Percentiles rank a stretch among this genome's conserved stretches.
Conservation (phyloP, 2,329 filamentous ascomycete genomes). For the Tricladium varicosporioides region DNA sequence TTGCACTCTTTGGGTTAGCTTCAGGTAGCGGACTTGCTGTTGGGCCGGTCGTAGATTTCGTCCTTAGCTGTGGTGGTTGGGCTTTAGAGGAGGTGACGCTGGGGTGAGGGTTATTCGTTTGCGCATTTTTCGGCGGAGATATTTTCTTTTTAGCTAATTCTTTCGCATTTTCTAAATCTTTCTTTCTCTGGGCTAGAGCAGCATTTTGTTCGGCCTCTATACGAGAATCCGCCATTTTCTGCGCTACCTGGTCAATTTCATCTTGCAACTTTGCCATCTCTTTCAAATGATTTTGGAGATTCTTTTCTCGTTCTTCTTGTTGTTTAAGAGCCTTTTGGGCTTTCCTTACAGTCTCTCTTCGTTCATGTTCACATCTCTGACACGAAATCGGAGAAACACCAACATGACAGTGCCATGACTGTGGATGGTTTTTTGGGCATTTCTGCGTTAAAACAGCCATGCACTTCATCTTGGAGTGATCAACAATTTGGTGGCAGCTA, state of each 20-base stretch:
- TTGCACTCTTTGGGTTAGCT: not conserved
- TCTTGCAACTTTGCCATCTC: slow-evolving; percentile 25
- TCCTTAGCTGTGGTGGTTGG: not conserved
- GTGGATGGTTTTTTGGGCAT: slow-evolving; percentile 53
- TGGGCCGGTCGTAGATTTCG: not conserved
- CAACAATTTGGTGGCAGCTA: slow-evolving; percentile 58
- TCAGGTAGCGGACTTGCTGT: not conserved
- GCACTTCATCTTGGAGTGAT: slow-evolving; percentile 55
- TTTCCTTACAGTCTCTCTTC: slow-evolving; percentile 42
- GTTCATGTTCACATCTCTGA: slow-evolving; percentile 49
- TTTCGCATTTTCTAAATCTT: slow-evolving; percentile 45
- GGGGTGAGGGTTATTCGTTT: not conserved
- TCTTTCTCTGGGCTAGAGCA: slow-evolving; percentile 44
- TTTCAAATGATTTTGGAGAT: slow-evolving; percentile 17
- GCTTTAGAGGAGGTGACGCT: not conserved
- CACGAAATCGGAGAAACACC: slow-evolving; percentile 40
- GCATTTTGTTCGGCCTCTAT: slow-evolving; percentile 46
- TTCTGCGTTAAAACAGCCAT: slow-evolving; percentile 39
- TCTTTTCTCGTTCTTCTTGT: slow-evolving; percentile 19
- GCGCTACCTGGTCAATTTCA: slow-evolving; percentile 27
- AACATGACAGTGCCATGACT: slow-evolving; percentile 46
- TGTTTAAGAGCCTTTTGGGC: slow-evolving; percentile 29
- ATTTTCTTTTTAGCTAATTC: slow-evolving; percentile 28
- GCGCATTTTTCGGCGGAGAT: not conserved
- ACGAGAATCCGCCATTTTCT: slow-evolving; percentile 40